A percentile compares a stretch with the other conserved stretches of the same genome.
phyloP scores from a whole-genome alignment of 2,329 filamentous ascomycete species.

The Cladophialophora immunda region DNA sequence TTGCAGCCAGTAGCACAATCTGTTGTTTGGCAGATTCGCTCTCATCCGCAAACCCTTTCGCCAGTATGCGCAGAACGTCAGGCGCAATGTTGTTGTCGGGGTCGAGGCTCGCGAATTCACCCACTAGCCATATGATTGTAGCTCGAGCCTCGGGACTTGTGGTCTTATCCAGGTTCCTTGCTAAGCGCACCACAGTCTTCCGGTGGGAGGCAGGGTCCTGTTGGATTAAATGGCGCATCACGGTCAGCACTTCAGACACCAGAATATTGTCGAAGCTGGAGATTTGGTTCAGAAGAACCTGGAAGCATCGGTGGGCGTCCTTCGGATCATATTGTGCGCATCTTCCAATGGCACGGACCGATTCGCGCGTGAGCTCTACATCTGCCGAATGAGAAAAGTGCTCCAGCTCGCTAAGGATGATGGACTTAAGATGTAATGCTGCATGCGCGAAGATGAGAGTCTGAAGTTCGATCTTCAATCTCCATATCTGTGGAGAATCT shows the following conservation, averaged over 20 bases:
- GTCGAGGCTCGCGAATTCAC: constrained; percentile 85
- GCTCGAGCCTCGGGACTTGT: constrained; percentile 88
- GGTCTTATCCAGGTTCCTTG: constrained; percentile 88
- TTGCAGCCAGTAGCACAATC: constrained; percentile 91
- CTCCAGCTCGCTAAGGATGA: constrained; percentile 91
- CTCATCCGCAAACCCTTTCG: constrained; percentile 85
- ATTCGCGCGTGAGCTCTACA: constrained; percentile 81
- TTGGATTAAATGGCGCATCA: constrained; percentile 94
- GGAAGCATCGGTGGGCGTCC: constrained; percentile 76
- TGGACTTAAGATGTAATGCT: constrained; percentile 76
- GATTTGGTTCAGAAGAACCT: constrained; percentile 84
- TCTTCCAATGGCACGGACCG: constrained; percentile 89
- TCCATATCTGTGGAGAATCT: constrained; percentile 84
- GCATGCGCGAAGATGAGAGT: constrained; percentile 90
- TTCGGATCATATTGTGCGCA: constrained; percentile 79
- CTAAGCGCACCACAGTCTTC: constrained; percentile 85
- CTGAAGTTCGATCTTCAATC: constrained; percentile 88
- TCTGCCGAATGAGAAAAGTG: constrained; percentile 85
- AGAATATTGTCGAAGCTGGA: constrained; percentile 83
- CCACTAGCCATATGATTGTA: constrained; percentile 96
- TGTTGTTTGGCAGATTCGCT: constrained; percentile 87
- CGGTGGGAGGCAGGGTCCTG: constrained; percentile 82
- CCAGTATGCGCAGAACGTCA: constrained; percentile 86
- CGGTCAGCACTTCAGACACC: constrained; percentile 91
- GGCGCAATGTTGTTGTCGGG: constrained; percentile 89